phyloP scores from a whole-genome alignment of 1,284 basidiomycete species.

The Ustilago xerochloae region DNA sequence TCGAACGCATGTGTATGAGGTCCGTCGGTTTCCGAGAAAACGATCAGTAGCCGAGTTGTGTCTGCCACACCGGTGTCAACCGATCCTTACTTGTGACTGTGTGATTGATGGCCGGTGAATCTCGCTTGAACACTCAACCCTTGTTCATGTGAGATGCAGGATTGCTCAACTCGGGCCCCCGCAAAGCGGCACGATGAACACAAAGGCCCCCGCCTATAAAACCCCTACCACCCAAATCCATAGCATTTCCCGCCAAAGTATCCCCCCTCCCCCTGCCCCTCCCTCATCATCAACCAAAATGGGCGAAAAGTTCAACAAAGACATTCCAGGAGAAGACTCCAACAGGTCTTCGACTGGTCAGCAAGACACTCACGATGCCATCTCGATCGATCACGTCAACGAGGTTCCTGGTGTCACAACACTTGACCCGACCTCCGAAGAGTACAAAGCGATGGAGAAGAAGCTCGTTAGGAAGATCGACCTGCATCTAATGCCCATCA shows the following conservation, averaged over 20 bases:
- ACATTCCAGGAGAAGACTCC: neutral
- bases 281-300: neutral
- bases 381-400: slow-evolving; percentile 16
- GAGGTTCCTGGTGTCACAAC: neutral
- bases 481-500: slow-evolving; percentile 30
- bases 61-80: too few relatives aligned
- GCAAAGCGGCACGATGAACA: too few relatives aligned
- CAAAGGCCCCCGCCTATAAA: neutral
- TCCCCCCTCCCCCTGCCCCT: neutral
- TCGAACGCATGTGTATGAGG: too few relatives aligned
- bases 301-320: slow-evolving; percentile 14
- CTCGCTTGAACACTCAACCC: neutral
- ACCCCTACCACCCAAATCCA: neutral
- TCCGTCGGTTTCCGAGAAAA: too few relatives aligned
- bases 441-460: slow-evolving; percentile 37
- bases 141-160: too few relatives aligned
- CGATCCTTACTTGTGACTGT: too few relatives aligned
- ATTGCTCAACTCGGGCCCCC: too few relatives aligned
- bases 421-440: slow-evolving; percentile 34
- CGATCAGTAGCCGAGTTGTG: too few relatives aligned
- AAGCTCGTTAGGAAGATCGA: slow-evolving; percentile 53
- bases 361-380: slow-evolving; percentile 26
- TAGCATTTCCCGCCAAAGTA: neutral
- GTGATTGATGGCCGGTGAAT: too few relatives aligned
- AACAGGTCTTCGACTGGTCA: neutral